Base-by-base conservation (phyloP, 2,329 filamentous ascomycete genomes). In the Trichoderma sp. region DNA sequence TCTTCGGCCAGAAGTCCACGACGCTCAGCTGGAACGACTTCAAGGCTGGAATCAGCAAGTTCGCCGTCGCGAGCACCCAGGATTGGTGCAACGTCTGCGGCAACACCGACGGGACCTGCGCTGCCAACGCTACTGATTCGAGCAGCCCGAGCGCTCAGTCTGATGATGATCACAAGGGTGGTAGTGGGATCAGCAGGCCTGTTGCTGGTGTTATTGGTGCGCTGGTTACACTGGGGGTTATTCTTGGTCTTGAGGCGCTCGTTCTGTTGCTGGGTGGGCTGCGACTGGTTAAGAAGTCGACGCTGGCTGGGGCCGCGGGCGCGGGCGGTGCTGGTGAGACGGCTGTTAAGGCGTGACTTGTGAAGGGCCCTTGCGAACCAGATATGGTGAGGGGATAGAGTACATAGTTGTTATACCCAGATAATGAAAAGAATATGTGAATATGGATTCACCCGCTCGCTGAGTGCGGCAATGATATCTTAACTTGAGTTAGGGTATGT, bases 131-230 rank as follows among this genome's bases (percentile, higher is more conserved):
- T 19, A 71, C 71, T 19, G 70, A 62, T 6, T 67, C 72, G 3
- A 64, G 71, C 26, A 72, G 72, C n/a, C 66, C 69, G 19, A 68
- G 68, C 52, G 57, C 66, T 19, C 66, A 73, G 24, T 69, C 71
- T 6, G 70, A 69, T 3, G 67, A 66, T 21, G 69, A 67, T 44
- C 68, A 77, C 59, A 83, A 84, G 21, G 69, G 67, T 43, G 68
- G 77, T 12, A 39, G 12, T 59, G 83, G 84, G 9, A 81, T 96
- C 30, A 90, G 88, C 58, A 85, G 82, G 44, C 83, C 86, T 6
- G 87, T 93, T n/a, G 92, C 91, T 0, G 92, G 92, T 59, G 91
- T 94, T 5, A 93, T 96, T 58, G 88, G 91, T 51, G 91, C 92
- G 50, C 76, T 93, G 69, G 81, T 90, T 44, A 84, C 84, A 0